Evolutionary conservation across 1,139 yeast species (phyloP).

Genomic region (Candida sojae): DNA sequence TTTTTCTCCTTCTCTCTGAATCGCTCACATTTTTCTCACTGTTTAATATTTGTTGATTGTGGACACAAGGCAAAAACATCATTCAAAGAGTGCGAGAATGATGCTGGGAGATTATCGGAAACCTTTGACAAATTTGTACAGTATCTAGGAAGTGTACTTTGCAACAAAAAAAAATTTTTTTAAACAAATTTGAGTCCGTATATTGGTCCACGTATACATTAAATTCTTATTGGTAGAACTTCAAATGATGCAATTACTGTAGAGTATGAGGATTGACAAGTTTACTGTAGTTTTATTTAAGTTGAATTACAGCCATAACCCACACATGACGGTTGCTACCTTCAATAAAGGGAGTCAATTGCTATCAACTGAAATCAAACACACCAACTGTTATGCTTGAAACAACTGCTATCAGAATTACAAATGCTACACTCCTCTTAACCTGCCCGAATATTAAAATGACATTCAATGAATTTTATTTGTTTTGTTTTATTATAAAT

Average conservation of each 20-base stretch:
- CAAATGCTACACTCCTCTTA: neutral
- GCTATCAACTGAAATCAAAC: no score
- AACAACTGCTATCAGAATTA: neutral
- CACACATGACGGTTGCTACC: no score
- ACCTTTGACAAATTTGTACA: neutral
- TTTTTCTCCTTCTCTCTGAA: neutral
- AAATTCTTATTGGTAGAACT: no score
- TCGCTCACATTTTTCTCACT: no score
- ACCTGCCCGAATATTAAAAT: neutral
- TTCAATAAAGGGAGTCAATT: no score
- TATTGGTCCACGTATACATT: no score
- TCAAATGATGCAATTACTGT: no score
- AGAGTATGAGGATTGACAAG: no score
- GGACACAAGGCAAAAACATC: neutral
- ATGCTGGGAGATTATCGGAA: neutral
- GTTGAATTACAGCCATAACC: no score
- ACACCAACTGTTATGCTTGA: neutral
- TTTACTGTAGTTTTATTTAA: no score
- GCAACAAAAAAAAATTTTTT: neutral
- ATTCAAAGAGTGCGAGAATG: neutral
- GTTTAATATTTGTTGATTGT: neutral
- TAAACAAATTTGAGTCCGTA: no score
- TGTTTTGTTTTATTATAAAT: constrained; percentile 5
- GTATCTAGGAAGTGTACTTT: neutral
- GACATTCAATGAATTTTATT: constrained; percentile 3